Conservation (phyloP, 2,329 filamentous ascomycete genomes). For the Penicillium sp. region DNA sequence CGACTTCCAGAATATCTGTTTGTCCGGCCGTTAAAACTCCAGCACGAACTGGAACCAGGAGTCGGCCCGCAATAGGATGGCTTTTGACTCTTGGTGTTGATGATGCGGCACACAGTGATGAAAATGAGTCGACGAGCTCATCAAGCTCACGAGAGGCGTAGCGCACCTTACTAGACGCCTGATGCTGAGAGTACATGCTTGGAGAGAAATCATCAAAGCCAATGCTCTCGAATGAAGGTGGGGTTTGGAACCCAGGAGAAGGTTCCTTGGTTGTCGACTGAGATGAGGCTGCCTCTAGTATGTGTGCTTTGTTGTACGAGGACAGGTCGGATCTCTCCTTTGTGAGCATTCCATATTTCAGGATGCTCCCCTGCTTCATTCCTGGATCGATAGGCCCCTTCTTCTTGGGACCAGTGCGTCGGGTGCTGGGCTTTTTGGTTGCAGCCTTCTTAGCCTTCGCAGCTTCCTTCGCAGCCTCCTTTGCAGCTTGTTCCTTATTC, state of each 20-base stretch:
- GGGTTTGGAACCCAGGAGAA: conserved; percentile 2
- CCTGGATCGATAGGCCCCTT: conserved; percentile 40
- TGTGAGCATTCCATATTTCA: conserved; percentile 42
- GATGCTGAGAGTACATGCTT: conserved; percentile 18
- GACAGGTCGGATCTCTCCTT: conserved; percentile 35
- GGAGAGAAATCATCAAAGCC: conserved; percentile 16
- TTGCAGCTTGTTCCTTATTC: conserved; percentile 47
- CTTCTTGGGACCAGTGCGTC: conserved; percentile 32
- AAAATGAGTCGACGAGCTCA: conserved; percentile 27
- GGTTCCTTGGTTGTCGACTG: conserved; percentile 12
- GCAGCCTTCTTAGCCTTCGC: conserved; percentile 21
- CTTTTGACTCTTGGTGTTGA: conserved; percentile 21
- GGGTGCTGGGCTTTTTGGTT: conserved; percentile 29
- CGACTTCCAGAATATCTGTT: conserved; percentile 10
- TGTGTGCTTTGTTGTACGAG: conserved; percentile 28
- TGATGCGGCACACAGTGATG: conserved; percentile 23
- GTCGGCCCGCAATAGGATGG: conserved; percentile 14
- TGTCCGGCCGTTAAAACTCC: conserved; percentile 4
- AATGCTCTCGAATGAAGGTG: conserved; percentile 4
- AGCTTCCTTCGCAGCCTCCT: conserved; percentile 24
- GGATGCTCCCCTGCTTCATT: conserved; percentile 43
- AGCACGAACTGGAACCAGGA: conserved; percentile 10
- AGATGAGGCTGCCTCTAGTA: conserved; percentile 31
- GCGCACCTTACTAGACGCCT: conserved; percentile 2
- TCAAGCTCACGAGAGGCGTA: conserved; percentile 20